phyloP scores from a whole-genome alignment of 768 basidiomycete species.

The Suillus brevipes region DNA sequence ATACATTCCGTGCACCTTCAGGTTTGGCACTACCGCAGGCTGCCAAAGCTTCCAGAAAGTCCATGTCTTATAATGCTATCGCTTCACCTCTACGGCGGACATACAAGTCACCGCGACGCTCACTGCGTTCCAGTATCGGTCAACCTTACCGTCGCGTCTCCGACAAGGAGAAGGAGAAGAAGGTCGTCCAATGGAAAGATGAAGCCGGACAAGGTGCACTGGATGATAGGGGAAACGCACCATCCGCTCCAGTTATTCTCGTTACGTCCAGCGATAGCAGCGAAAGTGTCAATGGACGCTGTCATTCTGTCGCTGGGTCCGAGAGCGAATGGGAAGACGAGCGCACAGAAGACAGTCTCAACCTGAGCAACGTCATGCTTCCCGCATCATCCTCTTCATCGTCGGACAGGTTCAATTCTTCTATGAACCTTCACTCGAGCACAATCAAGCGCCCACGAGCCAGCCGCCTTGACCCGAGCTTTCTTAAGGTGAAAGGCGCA shows the following conservation, averaged over 20 bases:
- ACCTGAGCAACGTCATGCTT: slow-evolving; percentile 48
- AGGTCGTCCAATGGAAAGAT: slow-evolving; percentile 86
- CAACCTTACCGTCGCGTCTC: slow-evolving; percentile 65
- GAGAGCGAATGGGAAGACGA: slow-evolving; percentile 93
- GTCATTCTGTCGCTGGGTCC: slow-evolving; percentile 56
- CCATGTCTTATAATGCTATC: slow-evolving; percentile 43
- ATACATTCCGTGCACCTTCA: slow-evolving; percentile 48
- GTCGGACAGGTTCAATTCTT: slow-evolving; percentile 29
- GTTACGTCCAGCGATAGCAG: slow-evolving; percentile 40
- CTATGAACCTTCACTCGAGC: slow-evolving; percentile 14
- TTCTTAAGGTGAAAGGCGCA: slow-evolving; percentile 55
- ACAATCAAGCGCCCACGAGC: slow-evolving; percentile 52
- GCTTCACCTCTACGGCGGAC: slow-evolving; percentile 51
- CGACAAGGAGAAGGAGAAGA: slow-evolving; percentile 63
- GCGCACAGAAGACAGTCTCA: slow-evolving; percentile 77
- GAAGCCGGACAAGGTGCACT: slow-evolving; percentile 82
- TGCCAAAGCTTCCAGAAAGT: slow-evolving; percentile 42
- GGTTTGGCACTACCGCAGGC: slow-evolving; percentile 49
- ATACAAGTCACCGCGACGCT: slow-evolving; percentile 68
- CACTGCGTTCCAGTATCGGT: slow-evolving; percentile 62
- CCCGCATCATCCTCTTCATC: slow-evolving; percentile 34
- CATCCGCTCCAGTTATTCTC: slow-evolving; percentile 17
- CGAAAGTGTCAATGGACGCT: slow-evolving; percentile 29
- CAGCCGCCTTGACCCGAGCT: slow-evolving; percentile 68
- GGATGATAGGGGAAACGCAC: slow-evolving; percentile 55